Evolutionary conservation across 805 yeast species (phyloP).

Genomic region (Allodekkera sacchari): DNA sequence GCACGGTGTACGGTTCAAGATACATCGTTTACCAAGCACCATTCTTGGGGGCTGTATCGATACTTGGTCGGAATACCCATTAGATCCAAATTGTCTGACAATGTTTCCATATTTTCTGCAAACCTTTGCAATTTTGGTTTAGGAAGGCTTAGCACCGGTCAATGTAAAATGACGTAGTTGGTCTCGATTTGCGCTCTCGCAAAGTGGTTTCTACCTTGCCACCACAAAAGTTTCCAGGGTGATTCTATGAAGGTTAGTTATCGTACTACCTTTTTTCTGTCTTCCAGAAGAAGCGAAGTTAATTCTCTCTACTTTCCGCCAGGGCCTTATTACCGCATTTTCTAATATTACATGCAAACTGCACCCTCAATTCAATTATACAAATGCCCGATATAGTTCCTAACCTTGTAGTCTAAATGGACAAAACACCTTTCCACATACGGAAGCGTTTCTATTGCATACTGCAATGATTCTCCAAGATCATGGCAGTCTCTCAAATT

Average conservation of each 20-base stretch:
- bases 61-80: no score
- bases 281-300: background rate
- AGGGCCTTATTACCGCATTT: background rate
- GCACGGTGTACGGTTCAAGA: no score
- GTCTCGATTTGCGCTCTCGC: slow-evolving; percentile 2
- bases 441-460: slow-evolving; percentile 70
- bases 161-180: no score
- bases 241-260: background rate
- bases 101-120: no score
- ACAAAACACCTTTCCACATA: slow-evolving; percentile 77
- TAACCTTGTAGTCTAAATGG: slow-evolving; percentile 54
- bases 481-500: slow-evolving; percentile 66
- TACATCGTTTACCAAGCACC: no score
- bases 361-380: slow-evolving; percentile 3
- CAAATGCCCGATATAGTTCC: slow-evolving; percentile 31
- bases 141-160: no score
- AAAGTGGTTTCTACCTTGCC: background rate
- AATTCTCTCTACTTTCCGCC: background rate
- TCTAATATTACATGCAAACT: background rate
- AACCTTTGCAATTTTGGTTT: no score
- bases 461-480: slow-evolving; percentile 73
- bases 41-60: no score
- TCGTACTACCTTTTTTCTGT: background rate
- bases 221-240: background rate
- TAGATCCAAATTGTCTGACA: no score